These are phyloP conservation scores for Pholiota conissans DNA, from an alignment of 768 basidiomycete genomes.

Conservation along the genomic window DNA sequence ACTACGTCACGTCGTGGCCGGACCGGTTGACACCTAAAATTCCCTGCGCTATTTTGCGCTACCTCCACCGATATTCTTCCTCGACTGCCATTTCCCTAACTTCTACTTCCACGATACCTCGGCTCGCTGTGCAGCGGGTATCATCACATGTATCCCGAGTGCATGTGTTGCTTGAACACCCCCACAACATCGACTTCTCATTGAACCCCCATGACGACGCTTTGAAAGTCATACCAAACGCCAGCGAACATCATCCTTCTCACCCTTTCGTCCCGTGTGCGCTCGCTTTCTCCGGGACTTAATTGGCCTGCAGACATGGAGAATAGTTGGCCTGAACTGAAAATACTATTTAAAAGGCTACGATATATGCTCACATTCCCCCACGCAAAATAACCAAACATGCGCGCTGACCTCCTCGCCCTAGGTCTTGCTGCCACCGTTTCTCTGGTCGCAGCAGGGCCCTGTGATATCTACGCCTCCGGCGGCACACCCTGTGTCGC, in stretches of 20 bases:
- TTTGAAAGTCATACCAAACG: not conserved
- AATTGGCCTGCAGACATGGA: not conserved
- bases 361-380: not conserved
- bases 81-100: not conserved
- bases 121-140: not conserved
- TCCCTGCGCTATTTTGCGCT: not conserved
- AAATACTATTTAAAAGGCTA: not conserved
- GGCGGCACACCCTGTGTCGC: constrained; percentile 13
- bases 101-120: not conserved
- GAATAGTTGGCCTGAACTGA: not conserved
- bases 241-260: constrained; percentile 2
- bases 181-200: not conserved
- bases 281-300: not conserved
- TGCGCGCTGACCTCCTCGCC: constrained; percentile 3
- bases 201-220: constrained; percentile 2
- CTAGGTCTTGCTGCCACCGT: constrained; percentile 4
- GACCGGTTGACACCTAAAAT: not conserved
- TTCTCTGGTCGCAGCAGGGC: constrained; percentile 7
- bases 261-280: not conserved
- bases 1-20: not conserved
- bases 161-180: not conserved
- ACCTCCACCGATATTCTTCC: not conserved
- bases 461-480: constrained; percentile 14
- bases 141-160: constrained; percentile 1
- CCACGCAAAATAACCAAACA: not conserved